Conservation (phyloP, 129 eudicot genomes). For the Saposhnikovia divaricata region DNA sequence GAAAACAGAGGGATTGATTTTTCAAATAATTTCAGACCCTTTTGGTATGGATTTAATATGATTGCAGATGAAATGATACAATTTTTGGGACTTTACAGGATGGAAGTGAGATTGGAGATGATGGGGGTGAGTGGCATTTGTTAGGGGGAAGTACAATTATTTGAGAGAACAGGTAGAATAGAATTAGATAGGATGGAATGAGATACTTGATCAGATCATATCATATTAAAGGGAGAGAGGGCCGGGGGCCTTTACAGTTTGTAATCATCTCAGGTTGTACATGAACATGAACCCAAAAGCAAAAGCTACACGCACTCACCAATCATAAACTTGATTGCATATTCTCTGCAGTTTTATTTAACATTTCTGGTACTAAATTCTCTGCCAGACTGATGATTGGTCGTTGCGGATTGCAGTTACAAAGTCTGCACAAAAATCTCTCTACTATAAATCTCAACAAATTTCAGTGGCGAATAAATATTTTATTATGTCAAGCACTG, state of each 20-base stretch:
- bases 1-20: background rate
- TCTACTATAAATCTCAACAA: background rate
- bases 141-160: background rate
- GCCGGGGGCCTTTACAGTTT: constrained; percentile 5
- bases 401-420: background rate
- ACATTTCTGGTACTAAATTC: background rate
- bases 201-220: background rate
- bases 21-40: background rate
- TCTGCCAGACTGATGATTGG: background rate
- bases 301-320: constrained; percentile 2
- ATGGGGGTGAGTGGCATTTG: constrained; percentile 3
- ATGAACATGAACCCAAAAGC: background rate
- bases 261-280: constrained; percentile 3
- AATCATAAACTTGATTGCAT: background rate
- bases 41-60: too few relatives aligned
- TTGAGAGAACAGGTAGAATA: constrained; percentile 1
- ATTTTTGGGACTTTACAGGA: background rate
- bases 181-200: background rate
- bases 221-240: background rate
- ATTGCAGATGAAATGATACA: background rate
- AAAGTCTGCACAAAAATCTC: background rate
- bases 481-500: too few relatives aligned
- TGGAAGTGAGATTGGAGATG: constrained; percentile 6
- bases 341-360: background rate
- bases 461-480: too few relatives aligned